These are phyloP conservation scores for Termitomyces sp. DNA, from an alignment of 768 basidiomycete species.

Conservation along the genomic window DNA sequence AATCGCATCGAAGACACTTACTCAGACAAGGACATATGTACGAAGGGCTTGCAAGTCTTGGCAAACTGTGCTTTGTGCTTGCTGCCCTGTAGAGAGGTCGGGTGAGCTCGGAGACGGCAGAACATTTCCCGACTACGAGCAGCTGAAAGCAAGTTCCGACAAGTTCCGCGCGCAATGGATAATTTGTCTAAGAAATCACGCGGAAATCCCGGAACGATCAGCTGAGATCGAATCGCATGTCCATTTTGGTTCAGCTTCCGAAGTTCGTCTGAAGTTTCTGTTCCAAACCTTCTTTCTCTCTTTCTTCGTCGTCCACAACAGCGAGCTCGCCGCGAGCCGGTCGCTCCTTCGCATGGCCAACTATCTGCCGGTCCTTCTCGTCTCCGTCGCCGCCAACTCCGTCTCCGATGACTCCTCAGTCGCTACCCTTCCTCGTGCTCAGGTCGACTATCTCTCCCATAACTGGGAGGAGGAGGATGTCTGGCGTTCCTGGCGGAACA, in stretches of 20 bases:
- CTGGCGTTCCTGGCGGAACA: slow-evolving; percentile 96
- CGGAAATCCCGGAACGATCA: slow-evolving; percentile 17
- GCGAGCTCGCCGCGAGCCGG: slow-evolving; percentile 9
- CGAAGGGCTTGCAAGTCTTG: too few species aligned
- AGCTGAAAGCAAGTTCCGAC: slow-evolving; percentile 1
- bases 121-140: too few species aligned
- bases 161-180: not conserved
- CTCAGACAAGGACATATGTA: too few species aligned
- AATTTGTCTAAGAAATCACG: slow-evolving; percentile 11
- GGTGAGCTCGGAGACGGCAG: not conserved
- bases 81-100: too few species aligned
- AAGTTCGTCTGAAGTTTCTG: not conserved
- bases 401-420: slow-evolving; percentile 76
- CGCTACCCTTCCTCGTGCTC: slow-evolving; percentile 81
- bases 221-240: slow-evolving; percentile 15
- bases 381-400: slow-evolving; percentile 55
- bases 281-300: slow-evolving; percentile 2
- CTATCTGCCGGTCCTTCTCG: slow-evolving; percentile 68
- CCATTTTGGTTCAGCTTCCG: slow-evolving; percentile 9
- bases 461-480: slow-evolving; percentile 98
- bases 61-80: too few species aligned
- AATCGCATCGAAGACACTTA: too few species aligned
- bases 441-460: slow-evolving; percentile 98
- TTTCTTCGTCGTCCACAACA: slow-evolving; percentile 8
- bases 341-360: slow-evolving; percentile 46